Conservation (phyloP, 495 filamentous ascomycete species). For the Podospora bellae-mahoneyi region DNA sequence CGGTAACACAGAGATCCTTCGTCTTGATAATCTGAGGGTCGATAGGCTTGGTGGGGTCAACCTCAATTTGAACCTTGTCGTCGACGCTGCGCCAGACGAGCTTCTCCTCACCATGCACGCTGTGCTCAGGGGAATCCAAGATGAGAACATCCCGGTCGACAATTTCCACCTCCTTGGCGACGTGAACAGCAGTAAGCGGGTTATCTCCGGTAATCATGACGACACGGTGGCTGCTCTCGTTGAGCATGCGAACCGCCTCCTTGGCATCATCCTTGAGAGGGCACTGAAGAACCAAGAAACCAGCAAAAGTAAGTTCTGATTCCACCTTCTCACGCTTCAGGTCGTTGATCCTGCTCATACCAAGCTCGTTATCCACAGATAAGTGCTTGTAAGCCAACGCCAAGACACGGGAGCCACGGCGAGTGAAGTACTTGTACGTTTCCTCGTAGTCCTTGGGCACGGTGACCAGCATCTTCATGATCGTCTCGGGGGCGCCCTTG, state of each 20-base stretch:
- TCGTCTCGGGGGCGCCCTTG: slow-evolving; percentile 96
- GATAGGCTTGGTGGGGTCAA: slow-evolving; percentile 77
- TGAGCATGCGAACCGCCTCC: slow-evolving; percentile 91
- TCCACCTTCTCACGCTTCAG: slow-evolving; percentile 91
- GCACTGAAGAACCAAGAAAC: slow-evolving; percentile 92
- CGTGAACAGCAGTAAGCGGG: slow-evolving; percentile 91
- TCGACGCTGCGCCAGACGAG: slow-evolving; percentile 95
- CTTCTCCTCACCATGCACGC: slow-evolving; percentile 65
- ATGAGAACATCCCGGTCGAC: slow-evolving; percentile 94
- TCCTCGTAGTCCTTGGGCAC: slow-evolving; percentile 90
- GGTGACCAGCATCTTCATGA: slow-evolving; percentile 82
- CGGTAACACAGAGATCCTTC: slow-evolving; percentile 95
- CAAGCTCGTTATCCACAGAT: slow-evolving; percentile 72
- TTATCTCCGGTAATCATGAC: slow-evolving; percentile 99
- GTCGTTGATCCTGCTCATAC: slow-evolving; percentile 82
- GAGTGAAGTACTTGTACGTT: slow-evolving; percentile 96
- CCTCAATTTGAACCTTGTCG: slow-evolving; percentile 81
- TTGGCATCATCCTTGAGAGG: slow-evolving; percentile 96
- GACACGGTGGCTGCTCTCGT: slow-evolving; percentile 96
- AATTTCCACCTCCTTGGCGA: slow-evolving; percentile 94
- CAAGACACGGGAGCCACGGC: slow-evolving; percentile 89
- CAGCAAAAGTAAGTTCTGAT: slow-evolving; percentile 78
- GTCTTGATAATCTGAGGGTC: slow-evolving; percentile 75
- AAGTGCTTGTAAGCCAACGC: slow-evolving; percentile 93
- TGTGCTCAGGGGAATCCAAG: slow-evolving; percentile 90